Evolutionary conservation across 2,329 filamentous ascomycete species (phyloP), one percentile per base, ranked within the genome.

Genomic region (Sphaerostilbella broomeana): DNA sequence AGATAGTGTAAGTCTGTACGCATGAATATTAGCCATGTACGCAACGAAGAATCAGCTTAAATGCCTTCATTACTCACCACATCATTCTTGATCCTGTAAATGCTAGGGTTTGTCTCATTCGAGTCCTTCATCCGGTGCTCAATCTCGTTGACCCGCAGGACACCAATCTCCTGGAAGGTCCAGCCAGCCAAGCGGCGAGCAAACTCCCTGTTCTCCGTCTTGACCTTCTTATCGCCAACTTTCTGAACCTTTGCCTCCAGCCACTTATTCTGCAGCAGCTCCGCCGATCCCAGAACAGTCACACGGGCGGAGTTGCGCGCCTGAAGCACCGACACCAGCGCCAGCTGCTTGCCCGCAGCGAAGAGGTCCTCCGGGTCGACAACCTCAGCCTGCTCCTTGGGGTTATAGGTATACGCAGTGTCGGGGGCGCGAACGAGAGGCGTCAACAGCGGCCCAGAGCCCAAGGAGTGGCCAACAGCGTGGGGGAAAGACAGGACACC

Each of bases 41-140:
- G n/a, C n/a, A n/a, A n/a, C n/a, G n/a, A n/a, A n/a, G n/a, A n/a
- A n/a, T n/a, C n/a, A n/a, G n/a, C n/a, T n/a, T n/a, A n/a, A n/a
- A n/a, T n/a, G n/a, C n/a, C n/a, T n/a, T n/a, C n/a, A 25, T 19
- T 34, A 85, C 87, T 60, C 77, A 95, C 89, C 54, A 95, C 89
- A 58, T 95, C 83, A 65, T 87, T 95, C 76, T 97, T 98, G 60
- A 98, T 81, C 49, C 92, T 79, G 69, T 98, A 98, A 50, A 97
- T 89, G 40, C 69, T 76, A 8, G 90, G 89, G 69, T 95, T 95
- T 47, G 76, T 73, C 48, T 73, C 73, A 47, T 77, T 73, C 32
- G 59, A 58, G n/a, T 63, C 69, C 35, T 54, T 46, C 38, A 81
- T 65, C 56, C 81, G 81, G 65, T 98, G 92, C 65, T 88, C 77